Percentiles rank a stretch among this genome's conserved stretches.
phyloP scores from a whole-genome alignment of 257 asterid genomes.

The Parsonsia alboflavescens region DNA sequence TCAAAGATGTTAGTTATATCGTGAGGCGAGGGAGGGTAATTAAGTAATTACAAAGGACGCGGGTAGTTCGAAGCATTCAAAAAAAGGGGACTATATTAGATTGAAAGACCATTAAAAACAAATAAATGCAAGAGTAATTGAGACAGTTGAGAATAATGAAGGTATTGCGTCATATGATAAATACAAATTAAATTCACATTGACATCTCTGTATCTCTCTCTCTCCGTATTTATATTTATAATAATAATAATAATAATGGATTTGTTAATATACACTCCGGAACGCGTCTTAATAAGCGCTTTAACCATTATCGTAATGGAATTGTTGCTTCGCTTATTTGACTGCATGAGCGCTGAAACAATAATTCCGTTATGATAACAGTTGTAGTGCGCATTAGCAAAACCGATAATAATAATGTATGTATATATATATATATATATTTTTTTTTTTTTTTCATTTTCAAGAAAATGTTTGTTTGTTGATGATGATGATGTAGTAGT shows the following conservation, averaged over 20 bases:
- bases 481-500: not conserved
- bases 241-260: no score
- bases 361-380: no score
- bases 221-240: no score
- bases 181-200: slow-evolving; percentile 56
- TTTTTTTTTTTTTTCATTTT: not conserved
- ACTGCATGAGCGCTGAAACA: no score
- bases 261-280: no score
- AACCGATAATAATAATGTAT: no score
- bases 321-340: no score
- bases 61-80: slow-evolving; percentile 18
- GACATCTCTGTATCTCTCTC: not conserved
- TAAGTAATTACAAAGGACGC: slow-evolving; percentile 24
- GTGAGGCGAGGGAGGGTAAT: slow-evolving; percentile 19
- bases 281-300: no score
- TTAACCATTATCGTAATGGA: no score
- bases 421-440: no score
- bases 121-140: slow-evolving; percentile 86
- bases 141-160: slow-evolving; percentile 83
- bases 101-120: slow-evolving; percentile 69
- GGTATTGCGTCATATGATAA: slow-evolving; percentile 68
- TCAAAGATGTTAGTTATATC: slow-evolving; percentile 25
- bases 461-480: not conserved
- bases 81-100: slow-evolving; percentile 33
- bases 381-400: no score